Conservation (phyloP, 768 basidiomycete genomes). For the Mycena chlorophos region DNA sequence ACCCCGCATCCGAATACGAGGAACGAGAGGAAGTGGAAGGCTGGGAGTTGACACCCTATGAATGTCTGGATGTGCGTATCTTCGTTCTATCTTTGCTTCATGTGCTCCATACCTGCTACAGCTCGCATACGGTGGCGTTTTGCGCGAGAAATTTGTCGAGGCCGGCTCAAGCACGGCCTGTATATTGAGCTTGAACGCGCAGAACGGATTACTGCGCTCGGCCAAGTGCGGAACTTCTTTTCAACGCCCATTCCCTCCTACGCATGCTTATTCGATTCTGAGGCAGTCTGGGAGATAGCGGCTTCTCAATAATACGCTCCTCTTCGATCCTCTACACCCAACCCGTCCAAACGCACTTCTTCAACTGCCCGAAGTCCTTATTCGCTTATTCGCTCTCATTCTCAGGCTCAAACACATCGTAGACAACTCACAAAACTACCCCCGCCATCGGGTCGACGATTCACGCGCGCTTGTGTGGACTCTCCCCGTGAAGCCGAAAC, state of each 20-base stretch:
- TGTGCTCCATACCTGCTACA: conserved; percentile 11
- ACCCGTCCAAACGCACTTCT: conserved; percentile 20
- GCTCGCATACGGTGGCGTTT: conserved; percentile 47
- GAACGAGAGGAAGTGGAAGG: conserved; percentile 45
- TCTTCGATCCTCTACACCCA: conserved; percentile 41
- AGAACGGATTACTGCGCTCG: conserved; percentile 50
- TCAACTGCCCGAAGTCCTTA: conserved; percentile 20
- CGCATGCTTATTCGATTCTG: background rate
- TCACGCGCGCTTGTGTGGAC: conserved; percentile 20
- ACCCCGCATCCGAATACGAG: conserved; percentile 50
- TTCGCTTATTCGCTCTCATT: conserved; percentile 1
- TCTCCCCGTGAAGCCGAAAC: conserved; percentile 22
- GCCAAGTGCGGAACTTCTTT: conserved; percentile 45
- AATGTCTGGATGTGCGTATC: conserved; percentile 33
- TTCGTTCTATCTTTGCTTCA: background rate
- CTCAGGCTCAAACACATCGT: conserved; percentile 8
- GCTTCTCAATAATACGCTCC: conserved; percentile 50
- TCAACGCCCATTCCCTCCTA: background rate
- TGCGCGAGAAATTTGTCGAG: conserved; percentile 42
- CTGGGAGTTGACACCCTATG: conserved; percentile 44
- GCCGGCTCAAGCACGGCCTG: conserved; percentile 57
- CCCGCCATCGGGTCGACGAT: conserved; percentile 17
- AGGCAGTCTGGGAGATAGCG: conserved; percentile 52
- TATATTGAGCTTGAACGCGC: conserved; percentile 50
- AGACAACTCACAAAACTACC: conserved; percentile 27